A percentile compares a stretch with the other conserved stretches of the same genome.
Evolutionary conservation across 2,329 filamentous ascomycete genomes (phyloP).

Genomic region (Fusarium keratoplasticum): DNA sequence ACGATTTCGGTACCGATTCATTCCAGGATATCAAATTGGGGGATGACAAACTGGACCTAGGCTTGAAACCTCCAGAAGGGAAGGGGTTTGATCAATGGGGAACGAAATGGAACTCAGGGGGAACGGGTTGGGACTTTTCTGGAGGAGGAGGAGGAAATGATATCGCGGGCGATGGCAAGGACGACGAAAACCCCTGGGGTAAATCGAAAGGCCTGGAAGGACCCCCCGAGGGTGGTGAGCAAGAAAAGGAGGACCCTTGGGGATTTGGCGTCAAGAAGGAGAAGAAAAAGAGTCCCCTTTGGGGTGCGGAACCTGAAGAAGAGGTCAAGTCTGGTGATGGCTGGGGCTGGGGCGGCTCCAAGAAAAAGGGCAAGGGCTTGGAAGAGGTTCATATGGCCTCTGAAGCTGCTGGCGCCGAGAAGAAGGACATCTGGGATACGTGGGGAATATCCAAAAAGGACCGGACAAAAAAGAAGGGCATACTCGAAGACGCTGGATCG

Average conservation of each 20-base stretch:
- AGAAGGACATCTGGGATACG: slow-evolving; percentile 49
- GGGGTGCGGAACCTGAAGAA: slow-evolving; percentile 50
- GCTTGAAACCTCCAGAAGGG: slow-evolving; percentile 60
- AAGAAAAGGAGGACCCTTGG: slow-evolving; percentile 48
- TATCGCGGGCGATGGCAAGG: slow-evolving; percentile 22
- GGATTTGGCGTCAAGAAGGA: slow-evolving; percentile 53
- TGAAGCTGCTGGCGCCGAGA: slow-evolving; percentile 38
- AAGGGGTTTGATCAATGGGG: slow-evolving; percentile 70
- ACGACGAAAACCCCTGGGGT: slow-evolving; percentile 61
- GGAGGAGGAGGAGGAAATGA: slow-evolving; percentile 44
- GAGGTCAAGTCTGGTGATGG: slow-evolving; percentile 48
- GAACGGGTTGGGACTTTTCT: slow-evolving; percentile 54
- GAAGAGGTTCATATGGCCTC: slow-evolving; percentile 37
- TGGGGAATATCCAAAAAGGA: slow-evolving; percentile 50
- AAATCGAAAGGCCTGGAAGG: slow-evolving; percentile 64
- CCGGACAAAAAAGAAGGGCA: slow-evolving; percentile 47
- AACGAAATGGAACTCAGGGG: slow-evolving; percentile 64
- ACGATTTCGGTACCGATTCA: slow-evolving; percentile 59
- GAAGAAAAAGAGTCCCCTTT: slow-evolving; percentile 54
- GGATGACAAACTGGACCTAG: slow-evolving; percentile 70
- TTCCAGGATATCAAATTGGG: slow-evolving; percentile 76
- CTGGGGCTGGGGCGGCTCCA: slow-evolving; percentile 52
- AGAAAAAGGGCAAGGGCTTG: slow-evolving; percentile 50
- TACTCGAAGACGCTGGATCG: slow-evolving; percentile 36
- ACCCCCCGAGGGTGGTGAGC: slow-evolving; percentile 46